Conservation (phyloP, 345 rosid species). For the Raphanus raphanistrum region DNA sequence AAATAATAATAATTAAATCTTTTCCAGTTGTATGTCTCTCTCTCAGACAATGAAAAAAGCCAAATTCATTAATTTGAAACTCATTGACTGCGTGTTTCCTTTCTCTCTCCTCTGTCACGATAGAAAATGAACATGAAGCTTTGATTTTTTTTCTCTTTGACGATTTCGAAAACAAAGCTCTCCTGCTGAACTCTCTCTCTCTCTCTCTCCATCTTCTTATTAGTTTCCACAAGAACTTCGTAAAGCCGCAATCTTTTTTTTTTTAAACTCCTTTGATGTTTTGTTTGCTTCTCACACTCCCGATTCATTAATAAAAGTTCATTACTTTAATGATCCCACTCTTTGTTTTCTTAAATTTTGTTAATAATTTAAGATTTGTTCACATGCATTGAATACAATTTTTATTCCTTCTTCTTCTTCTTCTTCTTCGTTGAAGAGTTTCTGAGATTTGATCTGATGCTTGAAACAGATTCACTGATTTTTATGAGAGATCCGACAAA, state of each 20-base stretch:
- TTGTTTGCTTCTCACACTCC: background rate
- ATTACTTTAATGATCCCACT: slow-evolving; percentile 17
- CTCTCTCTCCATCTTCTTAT: background rate
- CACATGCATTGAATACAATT: slow-evolving; percentile 48
- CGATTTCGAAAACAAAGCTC: slow-evolving; percentile 8
- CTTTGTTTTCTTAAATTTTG: background rate
- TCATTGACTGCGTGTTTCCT: slow-evolving; percentile 33
- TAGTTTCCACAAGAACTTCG: background rate
- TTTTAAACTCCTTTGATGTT: background rate
- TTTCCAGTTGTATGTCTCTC: slow-evolving; percentile 18
- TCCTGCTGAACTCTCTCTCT: background rate
- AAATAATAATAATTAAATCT: background rate
- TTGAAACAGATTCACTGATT: slow-evolving; percentile 5
- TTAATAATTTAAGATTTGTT: slow-evolving; percentile 27
- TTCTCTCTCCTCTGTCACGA: slow-evolving; percentile 37
- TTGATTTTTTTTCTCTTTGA: slow-evolving; percentile 5
- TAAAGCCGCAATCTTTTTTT: slow-evolving; percentile 33
- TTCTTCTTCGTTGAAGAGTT: background rate
- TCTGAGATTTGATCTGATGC: slow-evolving; percentile 33
- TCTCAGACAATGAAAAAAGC: slow-evolving; percentile 21
- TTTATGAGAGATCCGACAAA: slow-evolving; percentile 14
- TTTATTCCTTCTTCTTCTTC: background rate
- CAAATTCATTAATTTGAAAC: slow-evolving; percentile 31
- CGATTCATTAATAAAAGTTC: slow-evolving; percentile 10
- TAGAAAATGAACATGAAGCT: background rate